Evolutionary conservation across 2,329 filamentous ascomycete species (phyloP).

Genomic region (Zymoseptoria pseudotritici): DNA sequence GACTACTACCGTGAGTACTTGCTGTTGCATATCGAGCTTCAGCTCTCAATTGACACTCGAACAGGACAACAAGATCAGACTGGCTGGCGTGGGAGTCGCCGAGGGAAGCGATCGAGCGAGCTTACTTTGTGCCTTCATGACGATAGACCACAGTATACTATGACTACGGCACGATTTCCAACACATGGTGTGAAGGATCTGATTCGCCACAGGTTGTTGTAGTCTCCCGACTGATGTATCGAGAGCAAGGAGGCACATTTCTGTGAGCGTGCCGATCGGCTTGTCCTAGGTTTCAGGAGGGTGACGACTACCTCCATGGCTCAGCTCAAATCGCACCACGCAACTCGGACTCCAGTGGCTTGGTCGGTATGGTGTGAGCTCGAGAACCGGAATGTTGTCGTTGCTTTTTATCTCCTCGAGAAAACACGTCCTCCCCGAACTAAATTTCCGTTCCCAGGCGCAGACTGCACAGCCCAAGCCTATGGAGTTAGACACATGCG

Average conservation of each 20-base stretch:
- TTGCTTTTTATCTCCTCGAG: too few relatives aligned
- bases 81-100: conserved; percentile 94
- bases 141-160: conserved; percentile 1
- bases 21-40: background rate
- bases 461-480: too few relatives aligned
- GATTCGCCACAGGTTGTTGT: background rate
- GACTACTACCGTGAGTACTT: conserved; percentile 70
- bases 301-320: too few relatives aligned
- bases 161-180: background rate
- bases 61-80: conserved; percentile 85
- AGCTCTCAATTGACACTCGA: conserved; percentile 10
- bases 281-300: too few relatives aligned
- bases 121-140: conserved; percentile 32
- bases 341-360: too few relatives aligned
- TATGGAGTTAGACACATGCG: too few relatives aligned
- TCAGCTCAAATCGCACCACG: too few relatives aligned
- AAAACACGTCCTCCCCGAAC: too few relatives aligned
- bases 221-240: background rate
- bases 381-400: too few relatives aligned
- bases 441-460: too few relatives aligned
- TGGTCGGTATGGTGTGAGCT: too few relatives aligned
- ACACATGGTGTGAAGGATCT: background rate
- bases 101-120: conserved; percentile 59
- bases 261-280: background rate
- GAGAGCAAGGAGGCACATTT: background rate